Percentiles rank a stretch among this genome's conserved stretches.
These are phyloP conservation scores for Leccinum aurantiacum DNA, from an alignment of 768 basidiomycete species.

Conservation along the genomic window DNA sequence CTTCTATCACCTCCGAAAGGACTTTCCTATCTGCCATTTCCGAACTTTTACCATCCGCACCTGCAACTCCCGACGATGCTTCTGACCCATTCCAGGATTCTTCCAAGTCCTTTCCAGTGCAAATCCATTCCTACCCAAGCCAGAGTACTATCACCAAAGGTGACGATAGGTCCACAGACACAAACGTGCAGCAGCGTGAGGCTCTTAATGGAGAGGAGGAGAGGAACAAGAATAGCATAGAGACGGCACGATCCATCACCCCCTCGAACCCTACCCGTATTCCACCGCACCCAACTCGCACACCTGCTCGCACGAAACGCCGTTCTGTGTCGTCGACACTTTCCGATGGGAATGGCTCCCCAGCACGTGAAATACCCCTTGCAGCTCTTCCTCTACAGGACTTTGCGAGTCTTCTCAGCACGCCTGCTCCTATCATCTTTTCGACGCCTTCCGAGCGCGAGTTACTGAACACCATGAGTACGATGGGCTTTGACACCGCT, in stretches of 20 bases:
- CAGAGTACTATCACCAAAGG: conserved; percentile 59
- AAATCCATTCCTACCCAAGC: conserved; percentile 53
- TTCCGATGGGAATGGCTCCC: conserved; percentile 59
- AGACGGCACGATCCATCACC: conserved; percentile 19
- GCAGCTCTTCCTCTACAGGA: conserved; percentile 46
- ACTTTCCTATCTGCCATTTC: conserved; percentile 58
- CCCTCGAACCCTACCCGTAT: conserved; percentile 27
- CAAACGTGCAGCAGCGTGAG: conserved; percentile 42
- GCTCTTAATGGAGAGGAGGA: conserved; percentile 54
- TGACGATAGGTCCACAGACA: conserved; percentile 27
- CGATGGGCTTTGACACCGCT: conserved; percentile 86
- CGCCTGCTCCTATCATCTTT: conserved; percentile 81
- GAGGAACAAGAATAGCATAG: conserved; percentile 1
- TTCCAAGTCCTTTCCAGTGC: conserved; percentile 20
- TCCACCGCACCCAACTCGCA: conserved; percentile 74
- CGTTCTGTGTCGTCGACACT: conserved; percentile 90
- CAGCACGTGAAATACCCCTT: conserved; percentile 46
- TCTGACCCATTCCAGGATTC: conserved; percentile 44
- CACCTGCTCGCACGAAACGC: conserved; percentile 92
- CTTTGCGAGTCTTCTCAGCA: conserved; percentile 60
- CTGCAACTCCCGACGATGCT: conserved; percentile 57
- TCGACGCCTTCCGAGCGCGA: conserved; percentile 79
- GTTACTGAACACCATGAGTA: conserved; percentile 70
- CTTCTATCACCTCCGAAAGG: conserved; percentile 38
- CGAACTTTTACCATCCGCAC: conserved; percentile 48